Evolutionary conservation across 352 stramenopile genomes (phyloP), one percentile per base, ranked within the genome.

Genomic region (Phytopythium aichiense): DNA sequence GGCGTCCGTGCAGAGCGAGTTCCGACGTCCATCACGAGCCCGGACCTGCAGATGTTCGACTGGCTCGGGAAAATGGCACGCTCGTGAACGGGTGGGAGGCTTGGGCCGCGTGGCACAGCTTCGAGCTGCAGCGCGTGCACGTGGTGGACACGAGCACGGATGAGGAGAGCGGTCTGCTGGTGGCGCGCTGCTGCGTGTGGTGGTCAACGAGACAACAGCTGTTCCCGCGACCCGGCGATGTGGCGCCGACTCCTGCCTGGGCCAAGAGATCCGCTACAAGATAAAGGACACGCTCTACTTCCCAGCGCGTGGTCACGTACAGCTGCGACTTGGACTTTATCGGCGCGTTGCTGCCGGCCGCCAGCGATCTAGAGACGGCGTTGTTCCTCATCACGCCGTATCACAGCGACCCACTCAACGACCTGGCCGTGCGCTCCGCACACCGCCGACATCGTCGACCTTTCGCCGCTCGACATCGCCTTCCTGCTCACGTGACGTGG

Each of bases 241-340:
- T 65, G 50, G 46, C 40, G 51, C 20, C 67, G 62, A 48, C 65
- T 83, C 52, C 46, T n/a, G n/a, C n/a, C n/a, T 83, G 2, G 69
- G 70, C 50, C 54, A 73, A 31, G 64, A 83, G 30, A 70, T 83
- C 43, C 68, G 68, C 59, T 81, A 81, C 49, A 45, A 73, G 40
- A 68, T 83, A 25, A 62, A 66, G 25, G 69, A 80, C 62, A 79
- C 69, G 28, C 81, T 81, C 61, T 78, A 70, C 62, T 83, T 81
- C 61, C 66, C 69, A 9, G 66, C 63, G 67, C 31, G 61, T 83
- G 37, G 68, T 79, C 61, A 78, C 79, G 63, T 83, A 79, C 56
- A 63, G 65, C 50, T 79, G 72, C 49, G 69, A 81, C 45, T 60
- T 83, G 43, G 69, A 74, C 63, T 79, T 79, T 38, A 65, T 73